Evolutionary conservation across 208 protist species (phyloP).

Genomic region (Leishmania aethiopica): DNA sequence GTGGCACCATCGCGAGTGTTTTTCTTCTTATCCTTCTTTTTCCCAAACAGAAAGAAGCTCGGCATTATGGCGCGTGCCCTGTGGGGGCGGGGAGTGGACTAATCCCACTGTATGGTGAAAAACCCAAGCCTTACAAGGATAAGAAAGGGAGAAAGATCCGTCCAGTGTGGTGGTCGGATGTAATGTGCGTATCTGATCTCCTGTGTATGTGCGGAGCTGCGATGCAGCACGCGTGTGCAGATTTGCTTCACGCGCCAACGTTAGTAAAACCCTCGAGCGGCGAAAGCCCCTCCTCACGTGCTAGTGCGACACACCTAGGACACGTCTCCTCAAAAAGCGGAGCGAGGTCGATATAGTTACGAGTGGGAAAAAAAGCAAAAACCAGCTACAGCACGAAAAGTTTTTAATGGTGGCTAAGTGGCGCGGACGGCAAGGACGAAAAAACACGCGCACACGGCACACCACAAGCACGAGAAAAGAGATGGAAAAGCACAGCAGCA

Average conservation of each 20-base stretch:
- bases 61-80: slow-evolving; percentile 18
- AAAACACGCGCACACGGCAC: neutral
- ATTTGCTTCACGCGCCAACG: neutral
- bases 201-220: neutral
- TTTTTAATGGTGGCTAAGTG: neutral
- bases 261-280: neutral
- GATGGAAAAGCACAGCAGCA: neutral
- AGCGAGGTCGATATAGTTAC: neutral
- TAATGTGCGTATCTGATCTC: slow-evolving; percentile 9
- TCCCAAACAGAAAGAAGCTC: slow-evolving; percentile 42
- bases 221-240: neutral
- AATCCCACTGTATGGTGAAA: neutral
- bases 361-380: neutral
- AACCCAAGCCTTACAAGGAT: neutral
- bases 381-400: neutral
- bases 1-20: slow-evolving; percentile 1
- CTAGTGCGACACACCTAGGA: neutral
- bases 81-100: neutral
- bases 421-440: neutral
- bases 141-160: neutral
- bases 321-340: neutral
- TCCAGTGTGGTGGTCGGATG: neutral
- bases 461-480: neutral
- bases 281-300: neutral
- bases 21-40: slow-evolving; percentile 52